These are phyloP conservation scores for Anthracocystis setariae DNA, from an alignment of 1,284 basidiomycete species.

Conservation along the genomic window DNA sequence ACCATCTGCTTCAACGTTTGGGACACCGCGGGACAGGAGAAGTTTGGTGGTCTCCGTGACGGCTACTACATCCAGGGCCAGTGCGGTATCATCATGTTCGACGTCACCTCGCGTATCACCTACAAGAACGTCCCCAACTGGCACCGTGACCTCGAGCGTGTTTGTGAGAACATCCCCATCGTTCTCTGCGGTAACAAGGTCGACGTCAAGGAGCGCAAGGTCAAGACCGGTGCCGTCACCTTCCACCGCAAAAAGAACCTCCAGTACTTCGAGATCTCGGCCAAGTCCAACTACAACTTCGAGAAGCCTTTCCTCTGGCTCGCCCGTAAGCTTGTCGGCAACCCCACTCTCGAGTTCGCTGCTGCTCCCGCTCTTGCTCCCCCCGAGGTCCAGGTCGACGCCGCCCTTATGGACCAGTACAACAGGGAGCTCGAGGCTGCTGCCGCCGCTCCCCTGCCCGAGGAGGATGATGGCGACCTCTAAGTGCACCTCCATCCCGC, in stretches of 20 bases:
- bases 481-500: conserved; percentile 24
- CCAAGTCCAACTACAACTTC: conserved; percentile 99
- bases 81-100: conserved; percentile 99
- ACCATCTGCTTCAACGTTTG: conserved; percentile 99
- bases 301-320: conserved; percentile 99
- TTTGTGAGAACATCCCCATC: conserved; percentile 99
- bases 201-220: conserved; percentile 99
- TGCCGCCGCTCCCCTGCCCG: conserved; percentile 71
- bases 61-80: conserved; percentile 75
- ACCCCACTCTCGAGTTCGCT: conserved; percentile 89
- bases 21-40: conserved; percentile 99
- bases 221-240: conserved; percentile 97
- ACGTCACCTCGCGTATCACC: conserved; percentile 98
- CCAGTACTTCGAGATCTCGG: conserved; percentile 99
- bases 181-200: conserved; percentile 99
- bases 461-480: conserved; percentile 71
- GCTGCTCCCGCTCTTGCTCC: conserved; percentile 95
- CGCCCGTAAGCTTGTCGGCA: conserved; percentile 96
- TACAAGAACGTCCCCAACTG: conserved; percentile 99
- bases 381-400: conserved; percentile 89
- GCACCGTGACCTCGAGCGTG: conserved; percentile 99
- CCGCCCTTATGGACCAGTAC: conserved; percentile 83
- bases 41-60: conserved; percentile 75
- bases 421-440: conserved; percentile 77
- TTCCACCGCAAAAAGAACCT: conserved; percentile 99